A percentile compares a stretch with the other conserved stretches of the same genome.
Conservation (phyloP, 352 stramenopile genomes). For the Peronospora farinosa region DNA sequence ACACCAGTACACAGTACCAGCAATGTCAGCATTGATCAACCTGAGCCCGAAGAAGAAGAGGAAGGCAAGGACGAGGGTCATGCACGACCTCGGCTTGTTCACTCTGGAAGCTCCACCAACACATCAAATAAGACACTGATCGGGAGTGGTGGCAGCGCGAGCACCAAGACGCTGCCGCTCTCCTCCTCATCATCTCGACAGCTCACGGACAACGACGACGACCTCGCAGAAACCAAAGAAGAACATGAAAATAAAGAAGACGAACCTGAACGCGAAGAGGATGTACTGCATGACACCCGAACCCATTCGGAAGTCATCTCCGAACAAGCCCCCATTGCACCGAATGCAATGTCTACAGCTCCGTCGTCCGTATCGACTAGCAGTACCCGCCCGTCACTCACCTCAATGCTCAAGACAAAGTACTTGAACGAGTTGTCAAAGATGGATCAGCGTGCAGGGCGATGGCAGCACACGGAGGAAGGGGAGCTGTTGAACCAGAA, state of each 20-base stretch:
- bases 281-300: constrained; percentile 8
- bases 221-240: constrained; percentile 27
- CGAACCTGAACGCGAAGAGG: constrained; percentile 38
- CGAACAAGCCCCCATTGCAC: constrained; percentile 11
- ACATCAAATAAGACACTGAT: constrained; percentile 50
- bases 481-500: constrained; percentile 33
- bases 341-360: constrained; percentile 9
- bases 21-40: constrained; percentile 20
- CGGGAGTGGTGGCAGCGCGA: constrained; percentile 40
- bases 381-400: constrained; percentile 37
- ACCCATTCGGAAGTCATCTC: constrained; percentile 6
- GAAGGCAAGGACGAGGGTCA: constrained; percentile 27
- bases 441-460: constrained; percentile 36
- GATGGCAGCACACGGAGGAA: constrained; percentile 33
- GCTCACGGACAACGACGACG: constrained; percentile 36
- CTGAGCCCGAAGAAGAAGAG: constrained; percentile 17
- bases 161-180: constrained; percentile 47
- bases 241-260: constrained; percentile 36
- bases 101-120: constrained; percentile 28
- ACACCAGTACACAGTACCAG: constrained; percentile 28
- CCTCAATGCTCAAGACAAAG: constrained; percentile 55
- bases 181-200: constrained; percentile 42
- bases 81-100: constrained; percentile 25
- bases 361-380: constrained; percentile 4
- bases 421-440: constrained; percentile 45